phyloP scores from a whole-genome alignment of 2,329 filamentous ascomycete genomes.

The Cryphonectria carpinicola region DNA sequence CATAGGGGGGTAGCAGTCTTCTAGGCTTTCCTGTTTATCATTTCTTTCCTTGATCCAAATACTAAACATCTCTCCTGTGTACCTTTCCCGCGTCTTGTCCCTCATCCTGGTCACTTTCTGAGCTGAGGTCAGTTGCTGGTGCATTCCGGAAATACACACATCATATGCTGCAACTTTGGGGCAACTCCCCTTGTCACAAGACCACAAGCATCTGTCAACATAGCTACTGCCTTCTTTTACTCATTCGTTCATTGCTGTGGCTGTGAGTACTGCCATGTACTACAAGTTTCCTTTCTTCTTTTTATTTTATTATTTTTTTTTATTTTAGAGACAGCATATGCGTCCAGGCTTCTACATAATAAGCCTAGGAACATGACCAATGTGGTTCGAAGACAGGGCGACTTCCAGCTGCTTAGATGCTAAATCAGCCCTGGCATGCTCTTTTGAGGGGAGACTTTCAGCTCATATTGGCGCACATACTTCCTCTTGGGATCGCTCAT shows the following conservation, averaged over 20 bases:
- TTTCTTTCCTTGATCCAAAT: not conserved
- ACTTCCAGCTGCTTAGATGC: not conserved
- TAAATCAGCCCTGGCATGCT: not conserved
- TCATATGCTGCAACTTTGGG: not conserved
- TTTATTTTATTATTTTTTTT: not conserved
- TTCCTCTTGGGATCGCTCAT: conserved; percentile 24
- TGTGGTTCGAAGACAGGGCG: not conserved
- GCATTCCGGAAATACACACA: not conserved
- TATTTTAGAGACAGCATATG: not conserved
- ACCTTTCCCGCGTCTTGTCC: not conserved
- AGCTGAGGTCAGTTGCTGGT: not conserved
- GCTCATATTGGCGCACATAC: conserved; percentile 20
- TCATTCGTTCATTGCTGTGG: not conserved
- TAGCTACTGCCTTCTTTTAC: not conserved
- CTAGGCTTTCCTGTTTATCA: not conserved
- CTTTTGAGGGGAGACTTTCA: conserved; percentile 6
- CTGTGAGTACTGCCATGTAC: not conserved
- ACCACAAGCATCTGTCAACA: not conserved
- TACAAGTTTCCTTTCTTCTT: not conserved
- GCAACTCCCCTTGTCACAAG: not conserved
- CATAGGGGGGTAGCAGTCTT: not conserved
- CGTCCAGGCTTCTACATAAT: not conserved
- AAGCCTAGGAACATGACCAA: not conserved
- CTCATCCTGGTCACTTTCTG: not conserved
- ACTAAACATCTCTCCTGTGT: not conserved